Evolutionary conservation across 1,139 yeast species (phyloP).

Genomic region (Geotrichum histeridarum): DNA sequence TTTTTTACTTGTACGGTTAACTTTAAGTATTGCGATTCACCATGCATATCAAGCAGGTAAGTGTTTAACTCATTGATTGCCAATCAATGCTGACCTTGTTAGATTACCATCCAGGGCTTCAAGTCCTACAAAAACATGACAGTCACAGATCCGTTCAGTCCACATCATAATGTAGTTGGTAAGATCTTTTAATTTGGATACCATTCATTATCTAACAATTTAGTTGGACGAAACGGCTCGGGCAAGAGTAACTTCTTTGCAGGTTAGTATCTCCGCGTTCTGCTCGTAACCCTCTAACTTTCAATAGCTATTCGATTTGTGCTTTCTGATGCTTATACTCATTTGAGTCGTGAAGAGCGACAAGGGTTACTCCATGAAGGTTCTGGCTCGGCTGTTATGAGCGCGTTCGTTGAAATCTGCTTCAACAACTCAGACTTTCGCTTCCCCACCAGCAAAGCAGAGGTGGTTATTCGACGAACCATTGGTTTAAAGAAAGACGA

Average conservation of each 20-base stretch:
- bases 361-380: constrained; percentile 80
- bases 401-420: constrained; percentile 85
- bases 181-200: constrained; percentile 8
- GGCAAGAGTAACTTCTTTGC: constrained; percentile 96
- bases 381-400: constrained; percentile 76
- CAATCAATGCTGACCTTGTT: neutral
- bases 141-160: constrained; percentile 68
- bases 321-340: constrained; percentile 81
- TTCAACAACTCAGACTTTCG: constrained; percentile 78
- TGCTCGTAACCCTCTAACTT: constrained; percentile 4
- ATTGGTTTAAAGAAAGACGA: constrained; percentile 92
- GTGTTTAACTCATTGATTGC: neutral
- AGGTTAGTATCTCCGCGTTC: constrained; percentile 21
- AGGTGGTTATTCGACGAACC: constrained; percentile 74
- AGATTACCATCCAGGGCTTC: constrained; percentile 83
- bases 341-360: constrained; percentile 83
- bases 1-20: neutral
- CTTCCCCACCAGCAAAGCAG: constrained; percentile 64
- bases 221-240: constrained; percentile 87
- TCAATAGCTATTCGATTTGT: constrained; percentile 80
- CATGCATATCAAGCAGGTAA: constrained; percentile 26
- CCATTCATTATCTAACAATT: constrained; percentile 1
- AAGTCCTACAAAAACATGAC: constrained; percentile 89
- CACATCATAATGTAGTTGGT: constrained; percentile 77
- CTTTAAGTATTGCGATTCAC: neutral